These are phyloP conservation scores for Vitis riparia DNA, from an alignment of 164 flowering plant genomes.

Conservation along the genomic window DNA sequence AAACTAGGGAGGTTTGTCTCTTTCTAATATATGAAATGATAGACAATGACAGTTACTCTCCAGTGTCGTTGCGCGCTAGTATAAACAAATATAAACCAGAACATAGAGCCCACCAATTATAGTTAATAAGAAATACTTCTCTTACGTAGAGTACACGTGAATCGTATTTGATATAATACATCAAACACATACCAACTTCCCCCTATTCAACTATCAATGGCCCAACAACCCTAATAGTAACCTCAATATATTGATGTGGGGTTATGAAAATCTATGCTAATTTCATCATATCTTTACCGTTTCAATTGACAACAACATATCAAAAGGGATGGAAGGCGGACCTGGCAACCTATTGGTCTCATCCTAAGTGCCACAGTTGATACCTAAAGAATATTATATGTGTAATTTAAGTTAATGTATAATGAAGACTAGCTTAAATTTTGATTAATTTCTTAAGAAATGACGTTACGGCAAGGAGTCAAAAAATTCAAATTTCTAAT, in stretches of 20 bases:
- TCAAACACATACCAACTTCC: conserved; percentile 17
- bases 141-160: conserved; percentile 43
- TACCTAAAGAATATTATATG: no score
- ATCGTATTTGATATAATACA: conserved; percentile 16
- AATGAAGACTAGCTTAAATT: no score
- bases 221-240: conserved; percentile 26
- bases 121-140: conserved; percentile 6
- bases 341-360: no score
- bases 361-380: no score
- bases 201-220: conserved; percentile 18
- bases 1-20: not conserved
- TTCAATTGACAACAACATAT: conserved; percentile 32
- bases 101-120: not conserved
- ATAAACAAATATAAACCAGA: conserved; percentile 7
- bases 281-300: conserved; percentile 45
- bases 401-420: no score
- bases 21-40: not conserved
- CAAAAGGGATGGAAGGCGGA: not conserved
- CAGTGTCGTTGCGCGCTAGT: not conserved
- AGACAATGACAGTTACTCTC: conserved; percentile 15
- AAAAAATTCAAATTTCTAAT: not conserved
- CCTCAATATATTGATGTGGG: conserved; percentile 21
- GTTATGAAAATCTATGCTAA: conserved; percentile 39
- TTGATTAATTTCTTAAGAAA: not conserved
- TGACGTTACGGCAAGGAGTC: conserved; percentile 5